Evolutionary conservation across 1,139 yeast genomes (phyloP).

Genomic region (Hyphopichia burtonii): DNA sequence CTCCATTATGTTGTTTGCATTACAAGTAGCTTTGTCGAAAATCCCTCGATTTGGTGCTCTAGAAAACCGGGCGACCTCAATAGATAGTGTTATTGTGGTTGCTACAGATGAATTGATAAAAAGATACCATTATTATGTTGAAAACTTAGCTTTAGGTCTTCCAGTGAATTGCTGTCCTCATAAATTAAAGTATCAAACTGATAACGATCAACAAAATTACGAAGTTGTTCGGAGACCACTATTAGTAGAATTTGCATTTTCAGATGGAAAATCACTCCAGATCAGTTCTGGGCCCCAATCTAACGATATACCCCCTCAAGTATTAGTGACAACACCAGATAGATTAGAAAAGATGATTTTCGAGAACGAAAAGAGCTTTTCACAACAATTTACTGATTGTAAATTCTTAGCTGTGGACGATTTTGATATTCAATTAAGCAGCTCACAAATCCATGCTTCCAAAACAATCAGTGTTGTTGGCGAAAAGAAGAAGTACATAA

Average conservation of each 20-base stretch:
- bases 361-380: conserved; percentile 2
- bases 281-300: not conserved
- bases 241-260: conserved; percentile 14
- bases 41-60: conserved; percentile 18
- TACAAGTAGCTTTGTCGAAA: conserved; percentile 20
- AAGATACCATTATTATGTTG: conserved; percentile 16
- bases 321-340: conserved; percentile 21
- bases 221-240: conserved; percentile 21
- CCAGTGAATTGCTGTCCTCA: conserved; percentile 27
- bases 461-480: conserved; percentile 4
- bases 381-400: conserved; percentile 10
- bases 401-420: conserved; percentile 25
- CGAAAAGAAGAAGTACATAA: conserved; percentile 9
- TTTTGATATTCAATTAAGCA: conserved; percentile 11
- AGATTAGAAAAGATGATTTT: conserved; percentile 9
- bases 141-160: conserved; percentile 14
- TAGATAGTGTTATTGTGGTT: conserved; percentile 24
- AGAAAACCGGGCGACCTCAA: conserved; percentile 7
- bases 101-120: conserved; percentile 26
- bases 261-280: conserved; percentile 3
- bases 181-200: conserved; percentile 8
- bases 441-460: not conserved
- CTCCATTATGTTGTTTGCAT: conserved; percentile 20
- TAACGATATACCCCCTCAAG: conserved; percentile 16
- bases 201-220: conserved; percentile 5